Conservation (phyloP, 1,139 yeast genomes). For the Maudiozyma humilis region DNA sequence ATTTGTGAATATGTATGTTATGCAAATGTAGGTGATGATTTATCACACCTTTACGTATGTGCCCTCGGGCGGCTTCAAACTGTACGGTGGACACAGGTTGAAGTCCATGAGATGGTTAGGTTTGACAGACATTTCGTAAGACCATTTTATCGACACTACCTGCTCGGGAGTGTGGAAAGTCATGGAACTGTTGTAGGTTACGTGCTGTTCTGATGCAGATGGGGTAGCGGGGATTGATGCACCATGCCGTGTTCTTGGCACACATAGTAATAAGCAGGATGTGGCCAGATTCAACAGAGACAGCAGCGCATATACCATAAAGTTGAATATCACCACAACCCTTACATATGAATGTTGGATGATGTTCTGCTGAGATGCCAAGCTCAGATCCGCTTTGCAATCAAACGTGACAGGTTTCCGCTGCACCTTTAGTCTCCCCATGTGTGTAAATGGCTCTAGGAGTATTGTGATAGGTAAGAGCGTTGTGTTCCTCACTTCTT, state of each 20-base stretch:
- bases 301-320: neutral
- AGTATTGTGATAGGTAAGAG: neutral
- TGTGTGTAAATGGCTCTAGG: neutral
- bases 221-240: too few relatives aligned
- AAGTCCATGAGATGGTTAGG: neutral
- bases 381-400: too few relatives aligned
- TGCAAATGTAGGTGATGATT: neutral
- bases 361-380: too few relatives aligned
- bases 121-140: neutral
- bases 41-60: constrained; percentile 2
- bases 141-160: constrained; percentile 2
- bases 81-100: neutral
- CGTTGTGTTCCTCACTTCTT: neutral
- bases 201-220: neutral
- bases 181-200: neutral
- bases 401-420: neutral
- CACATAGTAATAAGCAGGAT: neutral
- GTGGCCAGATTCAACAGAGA: neutral
- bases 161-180: neutral
- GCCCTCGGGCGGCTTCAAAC: neutral
- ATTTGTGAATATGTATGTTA: neutral
- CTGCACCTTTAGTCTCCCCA: neutral
- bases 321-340: neutral
- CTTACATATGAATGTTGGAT: neutral
- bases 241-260: too few relatives aligned